Percentiles rank a stretch among this genome's conserved stretches.
phyloP scores from a whole-genome alignment of 768 basidiomycete genomes.

The Calocera cornea region DNA sequence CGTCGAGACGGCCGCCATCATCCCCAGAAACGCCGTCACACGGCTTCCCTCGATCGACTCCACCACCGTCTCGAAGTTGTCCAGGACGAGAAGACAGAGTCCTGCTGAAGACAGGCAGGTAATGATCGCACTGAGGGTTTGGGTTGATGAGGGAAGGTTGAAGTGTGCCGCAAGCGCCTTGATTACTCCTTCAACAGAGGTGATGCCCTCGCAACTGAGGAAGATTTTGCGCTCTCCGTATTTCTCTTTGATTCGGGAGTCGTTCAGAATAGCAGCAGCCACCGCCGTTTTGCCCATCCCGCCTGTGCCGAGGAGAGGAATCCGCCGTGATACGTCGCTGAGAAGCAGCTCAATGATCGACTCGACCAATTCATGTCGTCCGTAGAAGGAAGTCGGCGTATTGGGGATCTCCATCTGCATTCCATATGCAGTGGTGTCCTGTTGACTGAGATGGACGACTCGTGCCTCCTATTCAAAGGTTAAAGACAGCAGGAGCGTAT shows the following conservation, averaged over 20 bases:
- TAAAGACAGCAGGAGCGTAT: too few species aligned
- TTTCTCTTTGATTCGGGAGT: neutral
- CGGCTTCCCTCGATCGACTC: conserved; percentile 9
- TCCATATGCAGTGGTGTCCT: too few species aligned
- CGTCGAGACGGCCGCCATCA: conserved; percentile 18
- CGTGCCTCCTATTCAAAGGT: too few species aligned
- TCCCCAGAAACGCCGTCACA: conserved; percentile 19
- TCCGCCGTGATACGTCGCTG: neutral
- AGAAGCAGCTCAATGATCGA: neutral
- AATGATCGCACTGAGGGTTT: neutral
- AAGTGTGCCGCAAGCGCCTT: neutral
- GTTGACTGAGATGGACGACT: too few species aligned
- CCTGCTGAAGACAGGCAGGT: neutral
- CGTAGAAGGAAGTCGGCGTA: neutral
- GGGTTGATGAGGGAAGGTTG: neutral
- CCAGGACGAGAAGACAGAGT: neutral
- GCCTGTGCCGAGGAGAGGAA: neutral
- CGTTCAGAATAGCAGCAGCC: neutral
- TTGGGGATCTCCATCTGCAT: neutral
- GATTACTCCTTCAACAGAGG: neutral
- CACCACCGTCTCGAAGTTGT: neutral
- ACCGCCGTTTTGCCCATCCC: neutral
- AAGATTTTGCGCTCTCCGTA: neutral
- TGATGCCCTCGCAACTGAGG: neutral
- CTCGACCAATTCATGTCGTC: neutral